Base-by-base conservation (phyloP, 805 yeast genomes). In the Candida pini region DNA sequence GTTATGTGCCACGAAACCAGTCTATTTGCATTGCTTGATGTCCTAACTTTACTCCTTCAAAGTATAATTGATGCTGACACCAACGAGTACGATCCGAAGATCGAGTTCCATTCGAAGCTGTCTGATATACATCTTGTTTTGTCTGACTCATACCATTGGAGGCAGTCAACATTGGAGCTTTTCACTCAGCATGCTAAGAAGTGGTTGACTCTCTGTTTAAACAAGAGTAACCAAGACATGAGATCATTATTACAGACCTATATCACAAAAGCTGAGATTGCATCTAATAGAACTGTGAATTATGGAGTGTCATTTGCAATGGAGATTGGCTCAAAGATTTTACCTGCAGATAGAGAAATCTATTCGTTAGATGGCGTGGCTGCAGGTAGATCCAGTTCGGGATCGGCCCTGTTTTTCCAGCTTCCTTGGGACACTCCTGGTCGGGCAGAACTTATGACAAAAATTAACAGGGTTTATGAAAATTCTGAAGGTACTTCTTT, bases 231-330 rank as follows among this genome's bases (percentile, higher is more conserved):
- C 28, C 75, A 76, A 33, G 96, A 89, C 48, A 71, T 83, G 54
- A 88, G 84, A 55, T 76, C 87, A 28, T 65, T 90, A 43, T 65
- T 92, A 30, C 92, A 85, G 49, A 66, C 81, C 0, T 92, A 90
- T 50, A 74, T 88, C 4, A 69, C 86, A 2, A 49, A 45, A 20
- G 51, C 51, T 6, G 55, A 56, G 17, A 35, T 33, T 30, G 38
- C 41, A 5, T 34, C 45, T 20, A 43, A 38, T 15, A 48, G 50
- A 38, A 38, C 44, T 3, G 71, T 84, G 27, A 80, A 83, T 37
- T 78, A 72, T 49, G 97, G 97, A 35, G 81, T 88, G 31, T 80
- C 95, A 0, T 85, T 90, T 67, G 97, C 98, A 0, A 63, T 89
- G 38, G 92, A 85, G 45, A 73, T 87, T 79, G 95, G 95, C 1